Percentiles rank a stretch among this genome's conserved stretches.
Evolutionary conservation across 2,329 filamentous ascomycete species (phyloP).

Genomic region (Pezicula rhizophila): DNA sequence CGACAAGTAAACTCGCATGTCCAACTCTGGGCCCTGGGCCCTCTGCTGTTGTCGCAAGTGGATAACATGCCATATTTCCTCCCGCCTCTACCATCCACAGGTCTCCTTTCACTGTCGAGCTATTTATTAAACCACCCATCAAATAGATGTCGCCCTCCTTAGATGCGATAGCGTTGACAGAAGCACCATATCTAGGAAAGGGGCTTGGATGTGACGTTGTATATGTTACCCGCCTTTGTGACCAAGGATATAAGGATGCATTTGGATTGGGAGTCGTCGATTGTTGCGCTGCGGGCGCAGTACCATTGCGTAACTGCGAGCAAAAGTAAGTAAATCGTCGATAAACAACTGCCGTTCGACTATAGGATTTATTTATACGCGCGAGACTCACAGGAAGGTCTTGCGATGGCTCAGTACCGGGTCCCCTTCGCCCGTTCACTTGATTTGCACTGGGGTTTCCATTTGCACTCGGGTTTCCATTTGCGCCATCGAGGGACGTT

Average conservation of each 20-base stretch:
- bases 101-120: constrained; percentile 92
- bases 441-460: constrained; percentile 31
- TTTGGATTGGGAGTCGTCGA: constrained; percentile 49
- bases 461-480: constrained; percentile 24
- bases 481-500: constrained; percentile 54
- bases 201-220: constrained; percentile 76
- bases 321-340: constrained; percentile 3
- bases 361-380: constrained; percentile 5
- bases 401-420: constrained; percentile 20
- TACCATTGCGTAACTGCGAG: constrained; percentile 48
- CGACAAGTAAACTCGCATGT: constrained; percentile 87
- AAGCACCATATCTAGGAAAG: constrained; percentile 94
- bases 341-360: not conserved
- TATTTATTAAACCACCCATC: constrained; percentile 94
- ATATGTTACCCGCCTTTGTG: constrained; percentile 81
- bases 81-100: constrained; percentile 96
- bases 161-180: constrained; percentile 85
- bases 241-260: constrained; percentile 90
- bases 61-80: constrained; percentile 82
- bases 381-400: constrained; percentile 33
- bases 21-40: constrained; percentile 92
- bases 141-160: constrained; percentile 97
- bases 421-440: constrained; percentile 54
- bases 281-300: constrained; percentile 23
- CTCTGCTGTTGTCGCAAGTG: constrained; percentile 84